Base-by-base conservation (phyloP, 2,329 filamentous ascomycete species). In the Periglandula ipomoeae region DNA sequence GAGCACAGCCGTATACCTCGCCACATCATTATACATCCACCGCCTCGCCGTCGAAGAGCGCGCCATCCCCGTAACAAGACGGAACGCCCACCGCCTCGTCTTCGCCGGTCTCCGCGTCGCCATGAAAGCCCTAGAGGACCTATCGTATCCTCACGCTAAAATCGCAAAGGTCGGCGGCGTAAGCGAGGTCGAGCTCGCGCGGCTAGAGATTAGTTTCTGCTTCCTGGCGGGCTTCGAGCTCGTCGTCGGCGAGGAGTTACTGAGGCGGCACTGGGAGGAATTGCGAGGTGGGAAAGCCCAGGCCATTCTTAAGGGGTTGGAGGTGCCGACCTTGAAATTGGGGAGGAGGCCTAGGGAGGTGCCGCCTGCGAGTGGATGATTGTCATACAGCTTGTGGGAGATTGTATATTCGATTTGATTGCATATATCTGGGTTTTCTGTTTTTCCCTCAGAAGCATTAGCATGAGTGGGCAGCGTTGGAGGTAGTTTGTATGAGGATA, bases 81-180 rank as follows among this genome's bases (percentile, higher is more conserved):
- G 88, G 49, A 97, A 95, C 53, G 85, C 88, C 52, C 91, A 98
- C 65, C 82, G 93, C 2, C 71, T 97, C 7, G 75, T 95, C 27
- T 76, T 98, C 15, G 90, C 89, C 0, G 87, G 86, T 6, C 73
- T 96, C 47, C 75, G 90, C 32, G 87, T 96, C 3, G 89, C 91
- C 13, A 93, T 90, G 79, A 98, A 97, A 69, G 87, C 89, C 0
- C 71, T 96, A n/a, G 91, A 98, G 65, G 91, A 97, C 64, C 76
- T 91, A 47, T 87, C 84, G 57, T 95, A 94, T 68, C 81, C 87
- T 8, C 91, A 96, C 68, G 76, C 76, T 51, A 85, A 89, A 48
- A 82, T 96, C 55, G 84, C 91, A 17, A 85, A 84, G 55, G 90
- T 97, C 1, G 91, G 93, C 38, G 91, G 91, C 17, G 89, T 97